Base-by-base conservation (phyloP, 2,329 filamentous ascomycete species). In the Penicillium sp. region DNA sequence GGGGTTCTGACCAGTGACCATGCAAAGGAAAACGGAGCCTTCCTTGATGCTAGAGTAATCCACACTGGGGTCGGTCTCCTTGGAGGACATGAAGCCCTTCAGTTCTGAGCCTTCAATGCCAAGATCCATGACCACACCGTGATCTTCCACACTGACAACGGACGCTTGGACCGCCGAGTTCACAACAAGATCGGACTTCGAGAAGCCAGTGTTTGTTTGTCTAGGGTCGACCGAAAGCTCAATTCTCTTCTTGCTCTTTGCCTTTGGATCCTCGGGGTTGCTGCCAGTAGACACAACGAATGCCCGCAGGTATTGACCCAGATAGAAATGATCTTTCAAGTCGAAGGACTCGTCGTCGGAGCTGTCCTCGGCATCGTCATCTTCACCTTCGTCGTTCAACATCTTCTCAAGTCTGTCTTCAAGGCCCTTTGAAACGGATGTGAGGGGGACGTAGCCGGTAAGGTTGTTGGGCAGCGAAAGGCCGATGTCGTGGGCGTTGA, bases 381-480 rank as follows among this genome's bases (percentile, higher is more conserved):
- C 79, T 25, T 82, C 78, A 5, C 80, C 77, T 63, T 84, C 83
- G 34, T 87, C 84, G 38, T 84, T 84, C 39, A 88, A 73, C 39
- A 87, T 72, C 46, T 79, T 80, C 71, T 96, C 87, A 39, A 99
- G 84, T 62, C 86, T 87, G 61, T 87, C 79, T 31, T 89, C 95
- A 61, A 97, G 79, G 63, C 84, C 80, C 58, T 90, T 85, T 2
- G 94, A 99, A 50, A 99, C 84, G n/a, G 91, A 85, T n/a, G 92
- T 95, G 64, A 97, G 86, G 21, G 94, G 88, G 7, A 96, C 88
- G 73, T 92, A 94, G 47, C 94, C 95, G 47, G 85, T 87, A 33
- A 99, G 84, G 72, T 96, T 97, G 77, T 99, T 99, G 16, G 94
- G 92, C 11, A 99, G 81, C 21, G 92, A 86, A 53, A 99, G 79